phyloP scores from a whole-genome alignment of 1,284 basidiomycete species.

The Filobasidium uniguttulatum region DNA sequence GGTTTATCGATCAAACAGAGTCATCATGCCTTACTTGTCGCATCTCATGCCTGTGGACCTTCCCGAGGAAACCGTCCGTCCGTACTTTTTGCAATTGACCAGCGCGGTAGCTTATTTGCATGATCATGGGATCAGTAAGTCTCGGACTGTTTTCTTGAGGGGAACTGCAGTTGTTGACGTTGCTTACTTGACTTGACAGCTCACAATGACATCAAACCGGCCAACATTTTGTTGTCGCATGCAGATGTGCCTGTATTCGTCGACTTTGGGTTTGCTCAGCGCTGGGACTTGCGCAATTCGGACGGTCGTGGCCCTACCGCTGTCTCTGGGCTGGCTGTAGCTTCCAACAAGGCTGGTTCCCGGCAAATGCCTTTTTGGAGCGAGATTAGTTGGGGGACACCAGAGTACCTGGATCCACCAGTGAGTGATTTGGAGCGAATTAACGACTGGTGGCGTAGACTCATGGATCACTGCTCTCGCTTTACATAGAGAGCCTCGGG shows the following conservation, averaged over 20 bases:
- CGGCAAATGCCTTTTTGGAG: slow-evolving; percentile 51
- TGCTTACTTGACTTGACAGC: slow-evolving; percentile 27
- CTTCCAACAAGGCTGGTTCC: slow-evolving; percentile 1
- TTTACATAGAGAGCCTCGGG: slow-evolving; percentile 67
- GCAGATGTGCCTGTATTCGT: slow-evolving; percentile 66
- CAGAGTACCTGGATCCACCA: slow-evolving; percentile 43
- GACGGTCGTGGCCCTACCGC: slow-evolving; percentile 4
- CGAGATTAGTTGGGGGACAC: slow-evolving; percentile 73
- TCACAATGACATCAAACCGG: slow-evolving; percentile 93
- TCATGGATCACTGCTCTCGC: slow-evolving; percentile 3
- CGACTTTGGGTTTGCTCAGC: slow-evolving; percentile 84
- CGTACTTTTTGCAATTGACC: slow-evolving; percentile 73
- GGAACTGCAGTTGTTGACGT: background rate
- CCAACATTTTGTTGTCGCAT: slow-evolving; percentile 67
- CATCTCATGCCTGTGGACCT: slow-evolving; percentile 70
- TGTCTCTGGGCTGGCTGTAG: slow-evolving; percentile 3
- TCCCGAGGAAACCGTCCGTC: slow-evolving; percentile 55
- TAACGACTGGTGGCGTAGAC: too few relatives aligned
- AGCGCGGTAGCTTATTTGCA: slow-evolving; percentile 79
- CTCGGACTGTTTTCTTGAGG: background rate
- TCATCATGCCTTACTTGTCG: slow-evolving; percentile 45
- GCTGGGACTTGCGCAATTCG: slow-evolving; percentile 35
- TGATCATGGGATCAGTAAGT: slow-evolving; percentile 53
- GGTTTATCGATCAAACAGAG: slow-evolving; percentile 16
- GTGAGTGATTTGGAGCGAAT: slow-evolving; percentile 8